Base-by-base conservation (phyloP, 2,329 filamentous ascomycete species). In the Ascochyta lentis region DNA sequence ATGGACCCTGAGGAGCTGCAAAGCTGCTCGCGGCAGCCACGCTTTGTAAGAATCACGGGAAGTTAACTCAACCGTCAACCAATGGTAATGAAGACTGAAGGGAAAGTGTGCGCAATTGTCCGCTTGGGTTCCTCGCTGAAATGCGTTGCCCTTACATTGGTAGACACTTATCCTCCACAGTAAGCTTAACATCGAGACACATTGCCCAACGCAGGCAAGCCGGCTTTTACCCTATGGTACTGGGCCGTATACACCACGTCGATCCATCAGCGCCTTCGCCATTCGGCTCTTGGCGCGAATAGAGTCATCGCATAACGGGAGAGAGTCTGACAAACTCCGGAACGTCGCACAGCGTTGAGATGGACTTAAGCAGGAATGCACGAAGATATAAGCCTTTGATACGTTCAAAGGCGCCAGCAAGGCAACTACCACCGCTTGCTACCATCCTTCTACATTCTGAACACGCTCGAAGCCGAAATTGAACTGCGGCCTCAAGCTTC, bases 121-220 rank as follows among this genome's bases (percentile, higher is more conserved):
- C 53, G 42, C 19, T 51, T 5, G 39, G 15, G 13, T 35, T 8
- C 33, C 19, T 47, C 42, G 43, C 53, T 50, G 15, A 29, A 19
- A 27, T 39, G 31, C 42, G 42, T 22, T 12, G 38, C 19, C 31
- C 42, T 56, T 6, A 33, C 7, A 40, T 43, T 56, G 42, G 42
- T 26, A 56, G 38, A 29, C 29, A 23, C 29, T 29, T 47, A 47
- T 48, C 53, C 43, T 22, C 31, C 5, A 43, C 31, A 41, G 42
- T 47, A 35, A 51, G 53, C 53, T 51, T 56, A 43, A 43, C 42
- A 31, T 51, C 45, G 51, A 51, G 47, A 12, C 26, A 40, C 42
- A 19, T 31, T 47, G 33, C 42, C 42, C 13, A 29, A 47, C 23
- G 35, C 33, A 39, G 52, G 26, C 43, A 43, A 56, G 42, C 37